Base-by-base conservation (phyloP, 305 asterid genomes). In the Lippia alba region DNA sequence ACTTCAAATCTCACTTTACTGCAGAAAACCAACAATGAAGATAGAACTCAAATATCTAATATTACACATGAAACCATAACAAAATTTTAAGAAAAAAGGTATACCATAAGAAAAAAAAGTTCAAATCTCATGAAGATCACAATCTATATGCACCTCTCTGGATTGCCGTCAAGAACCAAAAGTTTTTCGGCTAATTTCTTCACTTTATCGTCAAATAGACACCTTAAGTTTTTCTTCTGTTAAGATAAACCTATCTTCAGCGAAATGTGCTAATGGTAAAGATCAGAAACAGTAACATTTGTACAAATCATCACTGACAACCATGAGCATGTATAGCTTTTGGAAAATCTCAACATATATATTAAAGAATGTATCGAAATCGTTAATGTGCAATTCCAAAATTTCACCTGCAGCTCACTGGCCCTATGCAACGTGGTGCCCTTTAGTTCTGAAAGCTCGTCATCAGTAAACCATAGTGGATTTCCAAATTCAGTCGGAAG, bases 401-500 rank as follows among this genome's bases (percentile, higher is more conserved):
- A 61, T 16, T 15, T 56, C 60, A 88, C 99, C 97, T 88, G 97
- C 80, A 88, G 73, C 74, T 82, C 89, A 71, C 95, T 81, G 24
- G 99, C 97, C 55, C 81, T 83, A 80, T 84, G 84, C 74, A 94
- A 83, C 39, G 97, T 74, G 32, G 97, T 89, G 55, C 99, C 99
- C 79, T 86, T 89, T 48, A 94, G 88, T 78, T 94, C 97, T 54
- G 69, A 64, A 56, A 91, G 91, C 77, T 91, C 99, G n/a, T 86
- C 91, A 30, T 89, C 91, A 41, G 89, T 84, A 86, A 89, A 91
- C 97, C 96, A 94, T 65, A 91, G 94, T 14, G 96, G 86, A 69
- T 80, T 94, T 40, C 93, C 92, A 50, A 88, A 94, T 79, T 85
- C 81, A 73, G 84, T 79, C 14, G 99, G 99, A 74, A 94, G 95